A percentile compares a stretch with the other conserved stretches of the same genome.
phyloP scores from a whole-genome alignment of 1,284 basidiomycete genomes.

The Filobasidium uniguttulatum region DNA sequence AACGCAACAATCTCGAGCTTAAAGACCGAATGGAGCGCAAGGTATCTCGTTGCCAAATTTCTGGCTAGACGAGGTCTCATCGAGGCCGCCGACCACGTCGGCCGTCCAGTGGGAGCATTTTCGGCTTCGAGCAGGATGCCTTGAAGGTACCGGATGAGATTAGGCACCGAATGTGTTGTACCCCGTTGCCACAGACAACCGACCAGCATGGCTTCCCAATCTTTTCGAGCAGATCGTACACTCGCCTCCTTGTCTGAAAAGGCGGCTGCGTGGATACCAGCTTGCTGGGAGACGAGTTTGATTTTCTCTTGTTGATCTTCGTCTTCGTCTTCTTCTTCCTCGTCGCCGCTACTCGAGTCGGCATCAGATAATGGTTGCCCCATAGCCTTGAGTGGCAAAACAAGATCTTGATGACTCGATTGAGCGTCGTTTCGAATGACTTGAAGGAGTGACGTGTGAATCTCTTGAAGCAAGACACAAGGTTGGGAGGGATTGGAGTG shows the following conservation, averaged over 20 bases:
- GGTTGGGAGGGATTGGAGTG: conserved; percentile 58
- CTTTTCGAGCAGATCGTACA: conserved; percentile 21
- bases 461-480: conserved; percentile 67
- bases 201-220: conserved; percentile 67
- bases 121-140: conserved; percentile 52
- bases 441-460: conserved; percentile 80
- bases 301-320: conserved; percentile 33
- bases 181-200: conserved; percentile 84
- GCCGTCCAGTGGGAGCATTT: conserved; percentile 28
- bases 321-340: conserved; percentile 33
- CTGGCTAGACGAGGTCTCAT: conserved; percentile 30
- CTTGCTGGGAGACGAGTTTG: conserved; percentile 21
- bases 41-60: conserved; percentile 56
- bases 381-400: conserved; percentile 20
- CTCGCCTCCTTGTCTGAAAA: background rate
- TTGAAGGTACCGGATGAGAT: conserved; percentile 58
- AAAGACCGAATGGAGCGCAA: conserved; percentile 55
- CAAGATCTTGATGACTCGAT: conserved; percentile 21
- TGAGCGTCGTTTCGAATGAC: conserved; percentile 59
- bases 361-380: conserved; percentile 28
- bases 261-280: conserved; percentile 14
- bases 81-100: conserved; percentile 34
- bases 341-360: conserved; percentile 24
- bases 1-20: conserved; percentile 76
- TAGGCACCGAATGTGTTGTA: conserved; percentile 56